Base-by-base conservation (phyloP, 805 yeast genomes). In the Ogataea ganodermae region DNA sequence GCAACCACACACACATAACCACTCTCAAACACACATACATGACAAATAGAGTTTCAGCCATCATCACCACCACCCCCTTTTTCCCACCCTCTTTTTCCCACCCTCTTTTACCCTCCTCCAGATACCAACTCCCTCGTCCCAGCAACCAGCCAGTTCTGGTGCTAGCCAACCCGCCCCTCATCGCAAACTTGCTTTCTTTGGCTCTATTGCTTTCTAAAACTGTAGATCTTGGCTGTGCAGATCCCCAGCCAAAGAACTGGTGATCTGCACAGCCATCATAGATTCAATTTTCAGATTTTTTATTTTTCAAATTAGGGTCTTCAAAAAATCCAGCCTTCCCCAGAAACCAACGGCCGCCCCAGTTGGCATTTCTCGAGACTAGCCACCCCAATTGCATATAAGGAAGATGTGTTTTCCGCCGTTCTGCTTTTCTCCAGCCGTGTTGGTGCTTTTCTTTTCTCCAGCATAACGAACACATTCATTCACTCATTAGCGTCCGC, bases 201-300 rank as follows among this genome's bases (percentile, higher is more conserved):
- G n/a, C n/a, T n/a, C n/a, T n/a, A n/a, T n/a, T n/a, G n/a, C n/a
- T n/a, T n/a, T n/a, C n/a, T n/a, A n/a, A n/a, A n/a, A n/a, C n/a
- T n/a, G n/a, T n/a, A 35, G 39, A 35, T 35, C 39, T 35, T 35
- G 39, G 39, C 39, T 35, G 39, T 35, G 39, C 39, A 35, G 16
- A 35, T 28, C 32, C 32, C 14, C n/a, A n/a, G n/a, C n/a, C n/a
- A n/a, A n/a, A n/a, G n/a, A n/a, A n/a, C n/a, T n/a, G n/a, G n/a
- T n/a, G n/a, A n/a, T n/a, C 33, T 30, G 16, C 14, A 18, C 8
- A 14, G 13, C 33, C n/a, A 8, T n/a, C 14, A 8, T 30, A 7
- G 31, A 12, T 27, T 27, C 12, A 27, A 6, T 27, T 17, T 20
- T 17, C 14, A 17, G 18, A 9, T 20, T 35, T 35, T 35, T 37